Conservation (phyloP, 768 basidiomycete genomes). For the Cystobasidium onofrii region DNA sequence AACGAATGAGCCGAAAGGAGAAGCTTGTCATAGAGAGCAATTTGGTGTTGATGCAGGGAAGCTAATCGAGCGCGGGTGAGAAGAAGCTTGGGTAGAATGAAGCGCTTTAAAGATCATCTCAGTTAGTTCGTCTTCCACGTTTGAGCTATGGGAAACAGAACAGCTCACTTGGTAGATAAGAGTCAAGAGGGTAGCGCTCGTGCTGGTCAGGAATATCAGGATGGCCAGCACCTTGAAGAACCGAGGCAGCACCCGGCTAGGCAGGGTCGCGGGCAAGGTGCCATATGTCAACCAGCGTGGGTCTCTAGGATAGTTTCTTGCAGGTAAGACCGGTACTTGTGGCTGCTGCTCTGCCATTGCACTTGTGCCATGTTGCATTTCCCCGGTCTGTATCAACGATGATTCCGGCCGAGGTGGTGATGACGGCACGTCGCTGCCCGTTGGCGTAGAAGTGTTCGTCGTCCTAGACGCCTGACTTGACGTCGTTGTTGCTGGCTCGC, state of each 20-base stretch:
- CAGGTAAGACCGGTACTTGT: not conserved
- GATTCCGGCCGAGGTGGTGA: not conserved
- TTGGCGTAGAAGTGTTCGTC: not conserved
- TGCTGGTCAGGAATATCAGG: conserved; percentile 16
- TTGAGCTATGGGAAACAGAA: too few relatives aligned
- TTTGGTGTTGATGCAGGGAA: conserved; percentile 10
- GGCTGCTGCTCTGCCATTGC: not conserved
- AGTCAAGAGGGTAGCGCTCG: conserved; percentile 4
- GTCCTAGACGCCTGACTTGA: not conserved
- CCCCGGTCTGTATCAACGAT: not conserved
- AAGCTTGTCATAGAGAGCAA: conserved; percentile 26
- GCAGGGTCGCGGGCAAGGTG: not conserved
- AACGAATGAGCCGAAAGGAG: not conserved
- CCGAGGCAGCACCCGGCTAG: conserved; percentile 1
- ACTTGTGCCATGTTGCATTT: not conserved
- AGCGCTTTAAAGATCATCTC: not conserved
- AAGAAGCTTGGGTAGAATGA: not conserved
- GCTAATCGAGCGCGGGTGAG: not conserved
- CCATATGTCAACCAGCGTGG: conserved; percentile 4
- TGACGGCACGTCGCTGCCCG: too few relatives aligned
- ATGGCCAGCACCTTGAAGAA: conserved; percentile 19
- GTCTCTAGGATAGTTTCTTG: conserved; percentile 22
- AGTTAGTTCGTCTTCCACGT: not conserved
- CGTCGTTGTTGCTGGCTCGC: not conserved
- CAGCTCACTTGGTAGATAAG: conserved; percentile 4